These are phyloP conservation scores for Candida sanyiensis DNA, from an alignment of 805 yeast species.

Conservation along the genomic window DNA sequence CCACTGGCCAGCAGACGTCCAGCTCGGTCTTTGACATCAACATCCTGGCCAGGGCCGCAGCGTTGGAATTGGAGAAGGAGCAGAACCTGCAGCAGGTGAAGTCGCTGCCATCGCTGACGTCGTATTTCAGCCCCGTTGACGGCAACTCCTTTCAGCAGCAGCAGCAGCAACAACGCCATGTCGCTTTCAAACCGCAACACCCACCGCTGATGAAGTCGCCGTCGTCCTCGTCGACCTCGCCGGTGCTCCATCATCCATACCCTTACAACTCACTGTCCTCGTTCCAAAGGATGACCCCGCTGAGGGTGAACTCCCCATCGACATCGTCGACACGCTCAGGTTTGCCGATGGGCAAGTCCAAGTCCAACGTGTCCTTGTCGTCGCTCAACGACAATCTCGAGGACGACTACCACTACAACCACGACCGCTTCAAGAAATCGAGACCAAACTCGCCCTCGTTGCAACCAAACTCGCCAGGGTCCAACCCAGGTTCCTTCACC, in stretches of 20 bases:
- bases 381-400: constrained; percentile 34
- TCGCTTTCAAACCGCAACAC: constrained; percentile 15
- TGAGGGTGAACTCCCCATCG: constrained; percentile 29
- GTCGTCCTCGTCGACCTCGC: constrained; percentile 17
- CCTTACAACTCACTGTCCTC: constrained; percentile 40
- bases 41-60: constrained; percentile 27
- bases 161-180: constrained; percentile 8
- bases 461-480: constrained; percentile 18
- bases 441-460: constrained; percentile 32
- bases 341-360: constrained; percentile 21
- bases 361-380: constrained; percentile 24
- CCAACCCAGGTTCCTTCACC: constrained; percentile 21
- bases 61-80: constrained; percentile 27
- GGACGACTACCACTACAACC: constrained; percentile 32
- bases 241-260: constrained; percentile 19
- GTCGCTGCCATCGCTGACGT: constrained; percentile 25
- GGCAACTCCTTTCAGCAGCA: constrained; percentile 1
- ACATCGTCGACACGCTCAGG: constrained; percentile 13
- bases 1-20: constrained; percentile 7
- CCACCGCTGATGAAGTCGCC: constrained; percentile 14
- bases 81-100: constrained; percentile 24
- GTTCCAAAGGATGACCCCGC: constrained; percentile 59
- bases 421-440: constrained; percentile 31
- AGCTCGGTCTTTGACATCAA: constrained; percentile 25
- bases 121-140: constrained; percentile 17